Percentiles rank a stretch among this genome's conserved stretches.
Conservation (phyloP, 1,139 yeast species). For the Diutina catenulata region DNA sequence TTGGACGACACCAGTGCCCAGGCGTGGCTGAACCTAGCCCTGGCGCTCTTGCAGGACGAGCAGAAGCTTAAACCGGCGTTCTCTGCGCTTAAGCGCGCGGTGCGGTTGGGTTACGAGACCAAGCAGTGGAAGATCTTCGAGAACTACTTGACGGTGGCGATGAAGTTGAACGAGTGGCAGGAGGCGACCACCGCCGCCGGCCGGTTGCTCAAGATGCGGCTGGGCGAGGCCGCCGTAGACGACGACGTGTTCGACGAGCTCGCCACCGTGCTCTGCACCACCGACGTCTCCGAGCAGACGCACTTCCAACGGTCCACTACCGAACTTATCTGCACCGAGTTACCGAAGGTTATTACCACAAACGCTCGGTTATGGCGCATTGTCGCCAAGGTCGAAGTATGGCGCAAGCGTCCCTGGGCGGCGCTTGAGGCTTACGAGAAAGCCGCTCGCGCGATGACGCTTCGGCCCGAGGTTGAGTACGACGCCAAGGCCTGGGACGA, state of each 20-base stretch:
- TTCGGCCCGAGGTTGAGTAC: slow-evolving; percentile 52
- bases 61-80: slow-evolving; percentile 62
- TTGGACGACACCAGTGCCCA: slow-evolving; percentile 73
- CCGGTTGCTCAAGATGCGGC: slow-evolving; percentile 41
- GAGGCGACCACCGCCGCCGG: slow-evolving; percentile 70
- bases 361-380: slow-evolving; percentile 75
- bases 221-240: slow-evolving; percentile 62
- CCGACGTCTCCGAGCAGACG: slow-evolving; percentile 27
- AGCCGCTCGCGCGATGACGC: slow-evolving; percentile 66
- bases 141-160: slow-evolving; percentile 74
- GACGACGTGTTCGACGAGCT: slow-evolving; percentile 66
- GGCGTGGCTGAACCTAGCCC: slow-evolving; percentile 92
- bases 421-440: slow-evolving; percentile 80
- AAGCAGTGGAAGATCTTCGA: slow-evolving; percentile 89
- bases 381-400: slow-evolving; percentile 71
- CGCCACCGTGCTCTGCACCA: slow-evolving; percentile 48
- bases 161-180: slow-evolving; percentile 72
- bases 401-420: slow-evolving; percentile 84
- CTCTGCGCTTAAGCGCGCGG: slow-evolving; percentile 70
- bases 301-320: slow-evolving; percentile 58
- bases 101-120: slow-evolving; percentile 51
- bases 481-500: slow-evolving; percentile 62
- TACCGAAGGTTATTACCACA: slow-evolving; percentile 61
- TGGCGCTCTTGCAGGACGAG: slow-evolving; percentile 56
- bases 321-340: slow-evolving; percentile 51